These are phyloP conservation scores for Fusarium odoratissimum DNA, from an alignment of 2,329 filamentous ascomycete species.

Conservation along the genomic window DNA sequence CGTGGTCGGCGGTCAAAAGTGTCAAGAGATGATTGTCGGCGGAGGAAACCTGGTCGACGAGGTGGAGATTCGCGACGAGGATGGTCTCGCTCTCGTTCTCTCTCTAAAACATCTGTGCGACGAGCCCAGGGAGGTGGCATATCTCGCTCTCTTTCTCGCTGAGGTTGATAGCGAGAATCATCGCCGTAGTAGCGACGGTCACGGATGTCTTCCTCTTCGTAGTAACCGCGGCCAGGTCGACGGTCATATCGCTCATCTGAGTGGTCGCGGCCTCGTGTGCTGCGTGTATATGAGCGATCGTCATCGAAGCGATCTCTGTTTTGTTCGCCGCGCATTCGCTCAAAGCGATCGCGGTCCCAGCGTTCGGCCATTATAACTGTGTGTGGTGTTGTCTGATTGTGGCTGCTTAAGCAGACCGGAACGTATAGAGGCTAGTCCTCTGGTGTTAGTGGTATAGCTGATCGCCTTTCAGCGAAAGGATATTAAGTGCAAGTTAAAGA, in stretches of 20 bases:
- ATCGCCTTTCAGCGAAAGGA: constrained; percentile 11
- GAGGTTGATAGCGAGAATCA: constrained; percentile 54
- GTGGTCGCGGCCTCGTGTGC: constrained; percentile 56
- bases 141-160: constrained; percentile 47
- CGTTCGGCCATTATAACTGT: constrained; percentile 49
- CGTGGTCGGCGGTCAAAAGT: constrained; percentile 80
- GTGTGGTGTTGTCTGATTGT: constrained; percentile 5
- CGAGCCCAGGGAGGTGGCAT: constrained; percentile 60
- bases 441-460: constrained; percentile 13
- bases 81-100: constrained; percentile 67
- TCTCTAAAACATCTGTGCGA: constrained; percentile 63
- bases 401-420: constrained; percentile 18
- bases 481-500: constrained; percentile 9
- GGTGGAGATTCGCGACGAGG: constrained; percentile 61
- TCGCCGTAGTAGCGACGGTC: constrained; percentile 69
- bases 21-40: constrained; percentile 89
- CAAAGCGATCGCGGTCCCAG: constrained; percentile 68
- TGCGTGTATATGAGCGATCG: constrained; percentile 58
- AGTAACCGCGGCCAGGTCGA: constrained; percentile 53
- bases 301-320: constrained; percentile 66
- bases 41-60: constrained; percentile 74
- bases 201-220: constrained; percentile 62
- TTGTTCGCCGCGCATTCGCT: constrained; percentile 54
- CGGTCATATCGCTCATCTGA: constrained; percentile 62
- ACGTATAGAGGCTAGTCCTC: constrained; percentile 24